Evolutionary conservation across 805 yeast species (phyloP).

Genomic region (Kodamaea restingae): DNA sequence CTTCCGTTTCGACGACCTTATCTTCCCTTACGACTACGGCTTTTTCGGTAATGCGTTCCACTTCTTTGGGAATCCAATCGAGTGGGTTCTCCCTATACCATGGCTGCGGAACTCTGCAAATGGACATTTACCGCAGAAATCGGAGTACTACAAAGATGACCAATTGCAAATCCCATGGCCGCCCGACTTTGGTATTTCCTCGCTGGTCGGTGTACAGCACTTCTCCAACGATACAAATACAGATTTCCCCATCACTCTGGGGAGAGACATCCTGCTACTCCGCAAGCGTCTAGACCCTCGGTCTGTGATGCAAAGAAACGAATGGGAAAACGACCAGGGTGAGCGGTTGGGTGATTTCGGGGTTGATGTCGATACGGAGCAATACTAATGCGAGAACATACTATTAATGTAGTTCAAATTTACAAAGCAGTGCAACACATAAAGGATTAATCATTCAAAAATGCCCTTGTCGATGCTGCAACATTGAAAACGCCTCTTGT

Average conservation of each 20-base stretch:
- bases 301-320: constrained; percentile 32
- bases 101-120: constrained; percentile 44
- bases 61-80: constrained; percentile 58
- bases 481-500: too few species aligned
- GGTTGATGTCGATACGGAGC: constrained; percentile 69
- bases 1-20: constrained; percentile 57
- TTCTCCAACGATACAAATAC: constrained; percentile 8
- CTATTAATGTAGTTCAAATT: too few species aligned
- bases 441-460: too few species aligned
- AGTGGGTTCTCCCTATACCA: constrained; percentile 74
- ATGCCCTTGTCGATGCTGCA: too few species aligned
- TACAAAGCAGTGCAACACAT: too few species aligned
- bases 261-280: constrained; percentile 20
- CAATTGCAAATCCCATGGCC: constrained; percentile 85
- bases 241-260: constrained; percentile 7
- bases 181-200: constrained; percentile 67
- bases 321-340: constrained; percentile 80
- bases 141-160: constrained; percentile 50
- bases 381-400: neutral
- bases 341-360: constrained; percentile 83
- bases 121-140: constrained; percentile 55
- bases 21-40: constrained; percentile 84
- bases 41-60: constrained; percentile 48
- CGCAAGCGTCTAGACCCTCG: constrained; percentile 36
- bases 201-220: constrained; percentile 15